phyloP scores from a whole-genome alignment of 1,139 yeast genomes.

The Geotrichum fermentans region DNA sequence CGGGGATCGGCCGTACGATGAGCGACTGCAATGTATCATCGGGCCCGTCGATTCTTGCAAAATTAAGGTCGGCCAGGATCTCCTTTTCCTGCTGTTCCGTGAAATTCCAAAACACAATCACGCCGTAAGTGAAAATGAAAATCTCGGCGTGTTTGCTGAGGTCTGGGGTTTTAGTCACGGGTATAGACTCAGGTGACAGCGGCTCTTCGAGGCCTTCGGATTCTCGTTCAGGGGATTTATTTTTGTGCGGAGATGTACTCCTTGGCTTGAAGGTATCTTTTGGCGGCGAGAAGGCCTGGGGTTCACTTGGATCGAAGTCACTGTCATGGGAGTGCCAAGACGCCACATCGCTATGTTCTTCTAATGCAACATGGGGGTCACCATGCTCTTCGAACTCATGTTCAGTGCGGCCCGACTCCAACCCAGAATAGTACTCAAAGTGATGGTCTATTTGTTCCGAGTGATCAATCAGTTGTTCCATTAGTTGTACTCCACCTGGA shows the following conservation, averaged over 20 bases:
- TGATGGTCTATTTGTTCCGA: constrained; percentile 86
- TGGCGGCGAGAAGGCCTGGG: constrained; percentile 53
- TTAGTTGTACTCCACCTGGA: constrained; percentile 58
- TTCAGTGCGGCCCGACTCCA: constrained; percentile 23
- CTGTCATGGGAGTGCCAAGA: constrained; percentile 17
- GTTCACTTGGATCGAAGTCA: constrained; percentile 63
- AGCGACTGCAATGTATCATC: constrained; percentile 33
- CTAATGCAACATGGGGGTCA: constrained; percentile 32
- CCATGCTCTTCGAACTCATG: constrained; percentile 7
- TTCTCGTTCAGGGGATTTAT: background rate
- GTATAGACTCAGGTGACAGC: background rate
- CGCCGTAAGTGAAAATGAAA: constrained; percentile 87
- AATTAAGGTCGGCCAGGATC: constrained; percentile 83
- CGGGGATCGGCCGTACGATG: constrained; percentile 71
- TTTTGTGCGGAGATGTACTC: background rate
- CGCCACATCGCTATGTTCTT: constrained; percentile 43
- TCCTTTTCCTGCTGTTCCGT: constrained; percentile 90
- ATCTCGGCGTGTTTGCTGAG: constrained; percentile 72
- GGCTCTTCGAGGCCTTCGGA: background rate
- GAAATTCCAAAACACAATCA: constrained; percentile 95
- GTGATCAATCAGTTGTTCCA: constrained; percentile 67
- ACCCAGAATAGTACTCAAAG: constrained; percentile 86
- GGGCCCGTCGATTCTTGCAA: constrained; percentile 44
- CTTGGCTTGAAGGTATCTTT: background rate
- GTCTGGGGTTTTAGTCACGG: constrained; percentile 8